phyloP scores from a whole-genome alignment of 1,284 basidiomycete species.

The Cutaneotrichosporon arboriforme region DNA sequence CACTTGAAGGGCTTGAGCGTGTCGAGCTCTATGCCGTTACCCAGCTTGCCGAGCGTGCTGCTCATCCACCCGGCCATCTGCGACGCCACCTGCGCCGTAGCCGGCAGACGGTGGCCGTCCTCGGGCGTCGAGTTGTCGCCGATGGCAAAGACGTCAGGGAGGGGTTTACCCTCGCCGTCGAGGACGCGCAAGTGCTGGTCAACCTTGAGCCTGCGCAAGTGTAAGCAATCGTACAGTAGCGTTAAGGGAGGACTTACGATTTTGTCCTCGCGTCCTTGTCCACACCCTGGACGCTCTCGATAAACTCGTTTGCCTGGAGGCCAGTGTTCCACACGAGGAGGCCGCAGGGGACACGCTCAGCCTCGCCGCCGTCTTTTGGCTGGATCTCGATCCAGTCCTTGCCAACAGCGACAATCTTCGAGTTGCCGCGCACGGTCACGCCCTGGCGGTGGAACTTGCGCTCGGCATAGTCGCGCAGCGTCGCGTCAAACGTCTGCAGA shows the following conservation, averaged over 20 bases:
- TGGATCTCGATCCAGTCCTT: slow-evolving; percentile 49
- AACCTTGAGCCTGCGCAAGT: slow-evolving; percentile 55
- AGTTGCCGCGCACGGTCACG: slow-evolving; percentile 67
- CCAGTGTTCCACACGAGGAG: slow-evolving; percentile 83
- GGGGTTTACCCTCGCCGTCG: slow-evolving; percentile 54
- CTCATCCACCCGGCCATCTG: slow-evolving; percentile 71
- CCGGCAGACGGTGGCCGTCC: slow-evolving; percentile 62
- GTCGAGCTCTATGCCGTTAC: slow-evolving; percentile 48
- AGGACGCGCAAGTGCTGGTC: slow-evolving; percentile 61
- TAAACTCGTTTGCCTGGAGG: slow-evolving; percentile 69
- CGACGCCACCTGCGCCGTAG: slow-evolving; percentile 78
- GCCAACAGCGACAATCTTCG: slow-evolving; percentile 73
- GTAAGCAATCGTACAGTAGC: not conserved
- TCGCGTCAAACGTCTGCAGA: slow-evolving; percentile 70
- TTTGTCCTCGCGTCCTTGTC: slow-evolving; percentile 60
- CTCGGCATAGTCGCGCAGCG: slow-evolving; percentile 57
- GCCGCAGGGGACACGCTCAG: slow-evolving; percentile 61
- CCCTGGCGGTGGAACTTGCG: slow-evolving; percentile 70
- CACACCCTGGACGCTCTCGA: slow-evolving; percentile 58
- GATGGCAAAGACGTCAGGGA: slow-evolving; percentile 73
- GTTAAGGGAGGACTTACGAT: slow-evolving; percentile 49
- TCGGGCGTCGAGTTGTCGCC: slow-evolving; percentile 68
- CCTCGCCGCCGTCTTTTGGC: slow-evolving; percentile 25
- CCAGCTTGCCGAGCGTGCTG: slow-evolving; percentile 62
- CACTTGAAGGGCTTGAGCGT: slow-evolving; percentile 58